These are phyloP conservation scores for Fusarium pseudocircinatum DNA, from an alignment of 2,329 filamentous ascomycete species.

Conservation along the genomic window DNA sequence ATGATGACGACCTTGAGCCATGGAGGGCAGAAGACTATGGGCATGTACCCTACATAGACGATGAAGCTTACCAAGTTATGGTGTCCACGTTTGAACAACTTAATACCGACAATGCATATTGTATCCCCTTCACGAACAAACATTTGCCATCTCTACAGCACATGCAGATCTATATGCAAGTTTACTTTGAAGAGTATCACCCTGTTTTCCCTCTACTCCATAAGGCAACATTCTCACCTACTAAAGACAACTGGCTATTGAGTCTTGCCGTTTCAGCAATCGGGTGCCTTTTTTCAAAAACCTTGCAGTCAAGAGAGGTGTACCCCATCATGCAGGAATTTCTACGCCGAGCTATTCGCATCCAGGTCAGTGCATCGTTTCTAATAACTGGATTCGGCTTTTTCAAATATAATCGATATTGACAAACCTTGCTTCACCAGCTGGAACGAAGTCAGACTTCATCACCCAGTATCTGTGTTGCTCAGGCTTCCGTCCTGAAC, in stretches of 20 bases:
- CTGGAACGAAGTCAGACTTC: background rate
- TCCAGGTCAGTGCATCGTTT: background rate
- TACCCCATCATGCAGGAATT: background rate
- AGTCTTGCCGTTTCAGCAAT: background rate
- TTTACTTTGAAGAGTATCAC: background rate
- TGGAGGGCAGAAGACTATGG: background rate
- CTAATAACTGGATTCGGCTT: no score
- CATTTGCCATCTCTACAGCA: background rate
- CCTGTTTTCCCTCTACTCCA: background rate
- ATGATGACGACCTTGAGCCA: background rate
- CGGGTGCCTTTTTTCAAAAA: background rate
- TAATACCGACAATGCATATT: background rate
- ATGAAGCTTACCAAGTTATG: background rate
- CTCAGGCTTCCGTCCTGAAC: background rate
- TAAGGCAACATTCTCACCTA: background rate
- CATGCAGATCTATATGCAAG: background rate
- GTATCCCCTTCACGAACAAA: background rate
- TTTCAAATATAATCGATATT: no score
- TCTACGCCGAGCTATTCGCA: background rate
- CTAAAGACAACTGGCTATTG: background rate
- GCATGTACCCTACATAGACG: background rate
- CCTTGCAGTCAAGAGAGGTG: background rate
- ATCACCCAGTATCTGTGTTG: background rate
- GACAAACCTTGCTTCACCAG: background rate
- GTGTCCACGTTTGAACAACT: background rate